Conservation (phyloP, 257 asterid genomes). For the Penstemon eatonii region DNA sequence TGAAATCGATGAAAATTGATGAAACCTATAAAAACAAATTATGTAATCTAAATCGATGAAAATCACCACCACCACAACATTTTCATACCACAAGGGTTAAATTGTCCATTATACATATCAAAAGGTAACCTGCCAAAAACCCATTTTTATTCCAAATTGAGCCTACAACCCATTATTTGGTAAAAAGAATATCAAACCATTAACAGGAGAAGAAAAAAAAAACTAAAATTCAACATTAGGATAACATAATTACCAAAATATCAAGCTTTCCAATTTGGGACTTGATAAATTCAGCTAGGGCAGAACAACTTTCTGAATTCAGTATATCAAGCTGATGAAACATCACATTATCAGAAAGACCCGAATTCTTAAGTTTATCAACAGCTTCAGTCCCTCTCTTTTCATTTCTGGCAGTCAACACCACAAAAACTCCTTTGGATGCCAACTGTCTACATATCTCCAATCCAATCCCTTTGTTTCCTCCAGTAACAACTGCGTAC, state of each 20-base stretch:
- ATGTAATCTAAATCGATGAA: too few species aligned
- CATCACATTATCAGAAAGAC: conserved; percentile 36
- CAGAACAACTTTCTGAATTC: conserved; percentile 32
- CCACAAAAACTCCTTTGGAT: conserved; percentile 45
- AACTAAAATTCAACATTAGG: not conserved
- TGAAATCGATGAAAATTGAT: too few species aligned
- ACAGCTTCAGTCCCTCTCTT: conserved; percentile 49
- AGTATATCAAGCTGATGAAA: conserved; percentile 51
- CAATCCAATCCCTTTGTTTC: conserved; percentile 55
- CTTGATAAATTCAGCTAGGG: conserved; percentile 37
- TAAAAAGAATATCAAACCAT: not conserved
- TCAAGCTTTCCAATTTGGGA: conserved; percentile 47
- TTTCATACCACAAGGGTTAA: too few species aligned
- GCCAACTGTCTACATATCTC: conserved; percentile 56
- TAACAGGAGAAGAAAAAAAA: not conserved
- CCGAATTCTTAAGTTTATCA: conserved; percentile 37
- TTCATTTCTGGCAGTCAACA: conserved; percentile 51
- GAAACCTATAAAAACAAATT: too few species aligned
- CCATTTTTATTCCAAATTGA: not conserved
- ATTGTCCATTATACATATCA: too few species aligned
- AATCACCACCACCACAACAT: too few species aligned
- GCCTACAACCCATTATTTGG: not conserved
- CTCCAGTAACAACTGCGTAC: conserved; percentile 54
- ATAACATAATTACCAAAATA: conserved; percentile 33
- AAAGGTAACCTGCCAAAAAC: not conserved